Conservation (phyloP, 2,329 filamentous ascomycete genomes). For the Mycosphaerella arachidis region DNA sequence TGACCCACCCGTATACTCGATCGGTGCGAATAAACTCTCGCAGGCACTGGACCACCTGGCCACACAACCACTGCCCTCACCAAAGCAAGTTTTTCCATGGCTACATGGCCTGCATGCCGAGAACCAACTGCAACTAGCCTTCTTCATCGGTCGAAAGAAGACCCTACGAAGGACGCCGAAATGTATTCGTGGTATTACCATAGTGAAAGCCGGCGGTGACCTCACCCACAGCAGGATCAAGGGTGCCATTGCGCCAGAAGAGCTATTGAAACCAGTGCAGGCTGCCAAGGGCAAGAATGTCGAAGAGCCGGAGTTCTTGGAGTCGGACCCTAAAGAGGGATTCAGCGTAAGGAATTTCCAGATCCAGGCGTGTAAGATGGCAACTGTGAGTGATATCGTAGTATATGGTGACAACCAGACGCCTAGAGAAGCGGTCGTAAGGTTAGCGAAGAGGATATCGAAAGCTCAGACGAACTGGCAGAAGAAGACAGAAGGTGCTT, state of each 20-base stretch:
- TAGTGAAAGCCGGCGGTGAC: constrained; percentile 87
- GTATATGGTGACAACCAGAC: constrained; percentile 75
- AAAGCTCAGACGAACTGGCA: constrained; percentile 73
- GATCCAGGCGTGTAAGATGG: constrained; percentile 85
- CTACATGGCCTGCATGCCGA: constrained; percentile 85
- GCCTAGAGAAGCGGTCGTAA: constrained; percentile 59
- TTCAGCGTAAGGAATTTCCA: constrained; percentile 98
- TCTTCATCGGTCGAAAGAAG: constrained; percentile 76
- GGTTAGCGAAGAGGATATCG: constrained; percentile 61
- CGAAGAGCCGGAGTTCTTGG: constrained; percentile 63
- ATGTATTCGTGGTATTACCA: constrained; percentile 73
- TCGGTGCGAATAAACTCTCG: constrained; percentile 64
- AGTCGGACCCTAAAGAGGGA: constrained; percentile 80
- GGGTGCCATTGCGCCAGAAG: constrained; percentile 76
- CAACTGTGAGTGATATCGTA: constrained; percentile 83
- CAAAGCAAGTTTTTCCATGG: constrained; percentile 91
- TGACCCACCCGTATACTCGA: constrained; percentile 63
- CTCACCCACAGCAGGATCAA: constrained; percentile 71
- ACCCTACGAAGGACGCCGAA: constrained; percentile 65
- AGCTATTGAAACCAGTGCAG: constrained; percentile 58
- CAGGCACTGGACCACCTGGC: constrained; percentile 71
- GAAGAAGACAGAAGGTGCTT: constrained; percentile 54
- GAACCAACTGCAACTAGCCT: constrained; percentile 83
- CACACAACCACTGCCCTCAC: constrained; percentile 75
- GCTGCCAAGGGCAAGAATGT: constrained; percentile 25